These are phyloP conservation scores for Durusdinium trenchii DNA, from an alignment of 73 alveolate species.

Conservation along the genomic window DNA sequence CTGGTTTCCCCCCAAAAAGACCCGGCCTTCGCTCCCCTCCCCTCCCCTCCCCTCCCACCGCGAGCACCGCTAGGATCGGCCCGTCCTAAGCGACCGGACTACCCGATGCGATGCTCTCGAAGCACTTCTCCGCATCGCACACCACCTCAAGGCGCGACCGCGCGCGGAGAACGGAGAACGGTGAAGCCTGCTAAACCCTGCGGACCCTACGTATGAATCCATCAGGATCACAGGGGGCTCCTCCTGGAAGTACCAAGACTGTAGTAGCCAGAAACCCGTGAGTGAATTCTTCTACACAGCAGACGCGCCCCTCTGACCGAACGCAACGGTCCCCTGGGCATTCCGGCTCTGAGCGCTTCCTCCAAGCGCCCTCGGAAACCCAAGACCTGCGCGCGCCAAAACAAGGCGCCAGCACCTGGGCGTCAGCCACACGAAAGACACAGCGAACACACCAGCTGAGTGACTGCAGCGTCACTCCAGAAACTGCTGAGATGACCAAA, in stretches of 20 bases:
- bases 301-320: background rate
- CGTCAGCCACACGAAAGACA: background rate
- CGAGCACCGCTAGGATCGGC: no score
- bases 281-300: background rate
- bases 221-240: background rate
- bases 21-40: no score
- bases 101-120: slow-evolving; percentile 56
- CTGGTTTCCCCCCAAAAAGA: no score
- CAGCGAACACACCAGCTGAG: background rate
- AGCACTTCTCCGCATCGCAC: slow-evolving; percentile 62
- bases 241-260: no score
- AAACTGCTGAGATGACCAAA: background rate
- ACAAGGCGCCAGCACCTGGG: slow-evolving; percentile 64
- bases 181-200: background rate
- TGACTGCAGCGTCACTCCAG: background rate
- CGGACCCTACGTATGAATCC: background rate
- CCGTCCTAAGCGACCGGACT: background rate
- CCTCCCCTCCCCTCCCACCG: no score
- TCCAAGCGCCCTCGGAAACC: slow-evolving; percentile 77
- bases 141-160: slow-evolving; percentile 43
- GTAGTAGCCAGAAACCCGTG: background rate
- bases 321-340: background rate
- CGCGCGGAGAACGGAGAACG: background rate
- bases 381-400: slow-evolving; percentile 79
- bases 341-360: slow-evolving; percentile 34